Conservation (phyloP, 306 rosid genomes). For the Cicer bijugum region DNA sequence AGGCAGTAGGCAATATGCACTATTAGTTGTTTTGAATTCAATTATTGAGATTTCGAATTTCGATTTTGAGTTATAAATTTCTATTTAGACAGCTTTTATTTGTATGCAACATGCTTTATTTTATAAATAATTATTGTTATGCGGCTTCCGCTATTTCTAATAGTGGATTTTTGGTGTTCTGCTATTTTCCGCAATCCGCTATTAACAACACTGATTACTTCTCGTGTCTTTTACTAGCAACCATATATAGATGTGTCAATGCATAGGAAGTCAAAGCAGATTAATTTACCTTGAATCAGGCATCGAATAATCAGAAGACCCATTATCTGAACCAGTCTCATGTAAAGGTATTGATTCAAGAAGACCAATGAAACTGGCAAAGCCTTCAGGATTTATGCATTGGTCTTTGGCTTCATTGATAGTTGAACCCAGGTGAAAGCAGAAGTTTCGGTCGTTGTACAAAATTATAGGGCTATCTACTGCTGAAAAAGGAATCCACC, state of each 20-base stretch:
- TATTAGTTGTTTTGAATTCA: no score
- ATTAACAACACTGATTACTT: not conserved
- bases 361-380: constrained; percentile 79
- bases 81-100: no score
- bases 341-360: constrained; percentile 91
- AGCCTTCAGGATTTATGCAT: constrained; percentile 84
- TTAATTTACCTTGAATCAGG: constrained; percentile 71
- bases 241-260: constrained; percentile 28
- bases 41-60: no score
- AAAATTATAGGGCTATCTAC: constrained; percentile 70
- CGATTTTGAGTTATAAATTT: no score
- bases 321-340: constrained; percentile 64
- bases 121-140: no score
- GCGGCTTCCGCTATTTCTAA: no score
- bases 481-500: constrained; percentile 41
- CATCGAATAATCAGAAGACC: constrained; percentile 67
- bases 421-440: constrained; percentile 70
- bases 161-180: no score
- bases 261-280: constrained; percentile 37
- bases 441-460: constrained; percentile 70
- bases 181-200: no score
- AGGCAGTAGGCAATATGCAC: no score
- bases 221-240: constrained; percentile 33
- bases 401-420: constrained; percentile 62
- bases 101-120: no score